phyloP scores from a whole-genome alignment of 2,329 filamentous ascomycete genomes.

The Hypoxylon sp. region DNA sequence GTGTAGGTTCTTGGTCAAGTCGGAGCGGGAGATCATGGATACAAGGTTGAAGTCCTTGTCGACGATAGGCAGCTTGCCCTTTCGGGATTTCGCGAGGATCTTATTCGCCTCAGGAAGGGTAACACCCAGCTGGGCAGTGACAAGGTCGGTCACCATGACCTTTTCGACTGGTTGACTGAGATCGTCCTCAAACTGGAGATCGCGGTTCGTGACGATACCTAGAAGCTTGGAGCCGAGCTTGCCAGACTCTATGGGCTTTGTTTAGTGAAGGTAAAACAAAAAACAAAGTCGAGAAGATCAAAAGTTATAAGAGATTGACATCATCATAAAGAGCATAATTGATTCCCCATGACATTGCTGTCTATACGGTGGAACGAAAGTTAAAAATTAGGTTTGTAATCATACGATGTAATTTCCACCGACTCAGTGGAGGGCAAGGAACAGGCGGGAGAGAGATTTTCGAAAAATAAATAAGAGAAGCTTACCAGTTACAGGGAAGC shows the following conservation, averaged over 20 bases:
- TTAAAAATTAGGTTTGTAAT: conserved; percentile 92
- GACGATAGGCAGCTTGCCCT: conserved; percentile 96
- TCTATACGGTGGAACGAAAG: conserved; percentile 99
- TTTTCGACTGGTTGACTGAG: conserved; percentile 78
- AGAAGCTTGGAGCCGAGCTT: conserved; percentile 95
- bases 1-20: conserved; percentile 98
- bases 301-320: conserved; percentile 39
- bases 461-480: conserved; percentile 28
- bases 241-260: conserved; percentile 77
- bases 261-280: conserved; percentile 55
- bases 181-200: conserved; percentile 95
- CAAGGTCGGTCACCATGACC: conserved; percentile 95
- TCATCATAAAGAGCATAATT: conserved; percentile 64
- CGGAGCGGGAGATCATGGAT: conserved; percentile 92
- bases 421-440: conserved; percentile 1
- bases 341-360: conserved; percentile 88
- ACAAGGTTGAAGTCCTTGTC: conserved; percentile 87
- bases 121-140: conserved; percentile 87
- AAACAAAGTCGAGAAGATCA: conserved; percentile 17
- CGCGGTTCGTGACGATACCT: conserved; percentile 97
- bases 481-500: conserved; percentile 98
- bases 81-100: conserved; percentile 94
- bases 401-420: conserved; percentile 62
- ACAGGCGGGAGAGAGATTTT: conserved; percentile 18
- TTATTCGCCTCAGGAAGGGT: conserved; percentile 90